Evolutionary conservation across 306 rosid species (phyloP), one percentile per base, ranked within the genome.

Genomic region (Biancaea sappan): DNA sequence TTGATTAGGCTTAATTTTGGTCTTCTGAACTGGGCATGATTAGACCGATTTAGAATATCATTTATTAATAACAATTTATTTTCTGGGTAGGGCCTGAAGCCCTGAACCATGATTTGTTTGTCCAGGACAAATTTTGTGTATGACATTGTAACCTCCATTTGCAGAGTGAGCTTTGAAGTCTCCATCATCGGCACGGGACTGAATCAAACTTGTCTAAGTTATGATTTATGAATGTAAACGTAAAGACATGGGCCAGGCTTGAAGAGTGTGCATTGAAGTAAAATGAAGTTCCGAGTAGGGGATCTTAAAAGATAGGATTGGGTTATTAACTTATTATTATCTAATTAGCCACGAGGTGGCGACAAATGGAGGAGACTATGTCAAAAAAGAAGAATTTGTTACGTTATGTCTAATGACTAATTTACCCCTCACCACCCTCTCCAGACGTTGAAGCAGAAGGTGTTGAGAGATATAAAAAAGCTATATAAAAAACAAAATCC

Each of bases 361-460:
- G 31, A 31, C 50, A 24, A 40, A 40, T 19, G 6, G 40, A 6
- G 25, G n/a, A 18, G 25, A n/a, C 25, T 18, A 16, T 4, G 3
- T 52, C 79, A 66, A 52, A 66, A 65, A 37, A 8, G 2, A 40
- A 28, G 57, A 24, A 53, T n/a, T 4, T 0, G 26, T 1, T 16
- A 5, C 24, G 6, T 26, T 12, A 37, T 19, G 8, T 28, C 28
- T 35, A 77, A 59, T 66, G 75, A 79, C 66, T 2, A 66, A 35
- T 12, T 8, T 41, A 38, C 71, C 83, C 79, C 50, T 64, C 22
- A 5, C 26, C 22, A 15, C 12, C 65, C 24, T 62, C 31, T 19
- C 15, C 26, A 2, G 28, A 8, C 44, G 4, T 16, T 9, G 12
- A 3, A 21, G 5, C 15, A 31, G 3, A 1, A 12, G 3, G 1